A percentile compares a stretch with the other conserved stretches of the same genome.
Evolutionary conservation across 768 basidiomycete genomes (phyloP).

Genomic region (Dacryopinax spathularia): DNA sequence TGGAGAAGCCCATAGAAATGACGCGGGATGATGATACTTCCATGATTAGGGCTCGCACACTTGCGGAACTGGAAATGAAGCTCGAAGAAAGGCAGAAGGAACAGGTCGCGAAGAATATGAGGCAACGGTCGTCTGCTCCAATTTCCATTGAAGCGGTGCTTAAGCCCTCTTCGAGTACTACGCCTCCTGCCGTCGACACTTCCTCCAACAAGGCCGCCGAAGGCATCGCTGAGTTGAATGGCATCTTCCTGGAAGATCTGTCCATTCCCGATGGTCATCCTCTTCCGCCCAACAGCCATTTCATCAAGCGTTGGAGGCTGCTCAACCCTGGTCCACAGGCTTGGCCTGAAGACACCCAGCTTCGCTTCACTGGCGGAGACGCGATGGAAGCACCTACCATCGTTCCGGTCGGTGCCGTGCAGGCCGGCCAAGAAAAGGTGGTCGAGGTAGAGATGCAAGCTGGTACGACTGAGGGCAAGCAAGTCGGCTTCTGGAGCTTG

Average conservation of each 20-base stretch:
- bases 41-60: too few relatives aligned
- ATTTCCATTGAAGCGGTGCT: neutral
- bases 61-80: too few relatives aligned
- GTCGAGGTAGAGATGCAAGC: neutral
- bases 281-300: slow-evolving; percentile 73
- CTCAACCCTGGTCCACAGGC: slow-evolving; percentile 44
- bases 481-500: slow-evolving; percentile 1
- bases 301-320: slow-evolving; percentile 72
- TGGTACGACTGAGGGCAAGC: neutral
- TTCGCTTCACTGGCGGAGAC: slow-evolving; percentile 60
- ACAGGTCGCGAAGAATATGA: neutral
- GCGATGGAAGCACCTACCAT: slow-evolving; percentile 32
- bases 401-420: slow-evolving; percentile 10
- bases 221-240: neutral
- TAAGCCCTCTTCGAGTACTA: neutral
- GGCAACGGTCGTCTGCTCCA: neutral
- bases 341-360: slow-evolving; percentile 56
- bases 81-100: too few relatives aligned
- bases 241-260: slow-evolving; percentile 30
- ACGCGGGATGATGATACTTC: too few relatives aligned
- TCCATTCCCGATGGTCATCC: slow-evolving; percentile 62
- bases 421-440: neutral
- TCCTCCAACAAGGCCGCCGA: neutral
- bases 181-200: neutral
- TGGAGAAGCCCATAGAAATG: too few relatives aligned